phyloP scores from a whole-genome alignment of 345 rosid species.

The Rhizophora mangle region DNA sequence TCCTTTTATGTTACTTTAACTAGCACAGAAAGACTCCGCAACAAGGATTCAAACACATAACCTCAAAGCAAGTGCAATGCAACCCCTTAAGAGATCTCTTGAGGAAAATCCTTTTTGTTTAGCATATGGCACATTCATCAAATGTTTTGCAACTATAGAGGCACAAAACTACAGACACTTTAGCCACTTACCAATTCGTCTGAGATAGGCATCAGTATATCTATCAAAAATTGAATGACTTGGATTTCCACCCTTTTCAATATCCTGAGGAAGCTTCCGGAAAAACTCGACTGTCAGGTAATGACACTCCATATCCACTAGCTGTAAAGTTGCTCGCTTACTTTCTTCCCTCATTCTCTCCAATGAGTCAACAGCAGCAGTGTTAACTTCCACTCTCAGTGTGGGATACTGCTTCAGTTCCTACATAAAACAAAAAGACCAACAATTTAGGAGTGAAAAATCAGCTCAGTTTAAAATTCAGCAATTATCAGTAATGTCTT shows the following conservation, averaged over 20 bases:
- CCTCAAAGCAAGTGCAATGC: too few relatives aligned
- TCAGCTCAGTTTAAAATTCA: too few relatives aligned
- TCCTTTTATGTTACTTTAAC: too few relatives aligned
- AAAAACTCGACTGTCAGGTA: slow-evolving; percentile 94
- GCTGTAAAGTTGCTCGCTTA: slow-evolving; percentile 76
- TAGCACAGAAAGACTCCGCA: too few relatives aligned
- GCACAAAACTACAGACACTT: background rate
- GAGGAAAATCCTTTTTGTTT: too few relatives aligned
- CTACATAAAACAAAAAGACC: slow-evolving; percentile 24
- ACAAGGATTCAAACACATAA: too few relatives aligned
- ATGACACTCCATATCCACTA: slow-evolving; percentile 90
- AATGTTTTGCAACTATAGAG: too few relatives aligned
- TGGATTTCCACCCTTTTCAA: slow-evolving; percentile 96
- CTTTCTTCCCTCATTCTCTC: slow-evolving; percentile 95
- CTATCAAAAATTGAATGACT: slow-evolving; percentile 84
- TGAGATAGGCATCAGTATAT: slow-evolving; percentile 81
- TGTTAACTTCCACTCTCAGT: slow-evolving; percentile 75
- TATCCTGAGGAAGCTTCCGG: slow-evolving; percentile 93
- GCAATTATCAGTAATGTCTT: too few relatives aligned
- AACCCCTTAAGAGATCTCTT: too few relatives aligned
- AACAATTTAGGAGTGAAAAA: too few relatives aligned
- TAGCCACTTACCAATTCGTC: slow-evolving; percentile 60
- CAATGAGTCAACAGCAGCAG: slow-evolving; percentile 76
- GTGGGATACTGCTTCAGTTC: slow-evolving; percentile 93
- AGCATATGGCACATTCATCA: too few relatives aligned